Base-by-base conservation (phyloP, 768 basidiomycete species). In the Cystofilobasidium ferigula region DNA sequence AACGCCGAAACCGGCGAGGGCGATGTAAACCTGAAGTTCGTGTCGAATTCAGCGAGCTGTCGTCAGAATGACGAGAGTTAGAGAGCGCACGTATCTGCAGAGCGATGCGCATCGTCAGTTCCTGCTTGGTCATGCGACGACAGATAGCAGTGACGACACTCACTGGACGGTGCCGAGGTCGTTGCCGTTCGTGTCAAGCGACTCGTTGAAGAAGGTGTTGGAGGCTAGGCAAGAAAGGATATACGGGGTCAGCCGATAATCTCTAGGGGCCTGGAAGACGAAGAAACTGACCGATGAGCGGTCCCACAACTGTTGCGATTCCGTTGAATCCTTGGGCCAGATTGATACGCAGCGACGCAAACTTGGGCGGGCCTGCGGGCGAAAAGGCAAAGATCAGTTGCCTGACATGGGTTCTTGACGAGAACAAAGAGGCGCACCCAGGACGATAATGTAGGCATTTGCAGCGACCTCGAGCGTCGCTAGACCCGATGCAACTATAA, bases 1-100 rank as follows among this genome's bases (percentile, higher is more conserved):
- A 26, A 63, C 36, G 12, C 71, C 74, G 61, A 75, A 69, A 57
- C 67, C 63, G 28, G 71, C 61, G 62, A 75, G 69, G 14, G 70
- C 73, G 28, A 73, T 67, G 69, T 74, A 74, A 60, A 73, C 72
- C 54, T 72, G 71, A 62, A 71, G 71, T 8, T 72, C 67, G 8
- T n/a, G n/a, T n/a, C n/a, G n/a, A n/a, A n/a, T n/a, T n/a, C n/a
- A n/a, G n/a, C n/a, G n/a, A n/a, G n/a, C n/a, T n/a, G n/a, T n/a
- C n/a, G n/a, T n/a, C n/a, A n/a, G n/a, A n/a, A n/a, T n/a, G n/a
- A n/a, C n/a, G n/a, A n/a, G n/a, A n/a, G n/a, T n/a, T n/a, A n/a
- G n/a, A n/a, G n/a, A n/a, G n/a, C n/a, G n/a, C n/a, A n/a, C n/a
- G n/a, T n/a, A n/a, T n/a, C n/a, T n/a, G n/a, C n/a, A n/a, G n/a